These are phyloP conservation scores for Schizosaccharomyces octosporus DNA, from an alignment of 805 yeast species.

Conservation along the genomic window DNA sequence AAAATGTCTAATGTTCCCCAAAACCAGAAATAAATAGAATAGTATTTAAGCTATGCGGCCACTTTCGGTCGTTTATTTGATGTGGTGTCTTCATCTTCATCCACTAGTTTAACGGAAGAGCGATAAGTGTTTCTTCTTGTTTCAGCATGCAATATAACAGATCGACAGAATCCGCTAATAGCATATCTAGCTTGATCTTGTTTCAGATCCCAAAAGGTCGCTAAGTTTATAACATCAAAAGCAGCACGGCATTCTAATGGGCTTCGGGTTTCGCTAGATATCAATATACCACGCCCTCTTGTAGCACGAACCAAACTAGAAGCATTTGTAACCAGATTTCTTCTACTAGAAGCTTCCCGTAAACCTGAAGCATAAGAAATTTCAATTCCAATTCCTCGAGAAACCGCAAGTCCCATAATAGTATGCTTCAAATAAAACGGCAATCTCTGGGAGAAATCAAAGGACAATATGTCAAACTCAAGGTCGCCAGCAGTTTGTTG, in stretches of 20 bases:
- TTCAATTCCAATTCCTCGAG: slow-evolving; percentile 64
- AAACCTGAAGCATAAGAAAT: slow-evolving; percentile 34
- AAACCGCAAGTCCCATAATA: slow-evolving; percentile 57
- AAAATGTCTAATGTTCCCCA: too few species aligned
- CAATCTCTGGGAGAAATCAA: slow-evolving; percentile 37
- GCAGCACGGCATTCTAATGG: slow-evolving; percentile 35
- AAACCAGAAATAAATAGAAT: too few species aligned
- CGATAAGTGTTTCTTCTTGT: not conserved
- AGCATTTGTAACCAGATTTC: slow-evolving; percentile 44
- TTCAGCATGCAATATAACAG: not conserved
- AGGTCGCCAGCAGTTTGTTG: slow-evolving; percentile 47
- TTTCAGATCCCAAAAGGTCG: slow-evolving; percentile 46
- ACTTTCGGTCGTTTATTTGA: not conserved
- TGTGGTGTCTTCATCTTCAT: not conserved
- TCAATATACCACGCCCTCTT: slow-evolving; percentile 51
- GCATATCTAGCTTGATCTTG: not conserved
- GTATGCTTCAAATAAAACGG: slow-evolving; percentile 67
- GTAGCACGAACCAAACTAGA: slow-evolving; percentile 59
- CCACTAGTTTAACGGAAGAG: not conserved
- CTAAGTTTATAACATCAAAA: slow-evolving; percentile 40
- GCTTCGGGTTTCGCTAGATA: slow-evolving; percentile 47
- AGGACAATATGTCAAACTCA: slow-evolving; percentile 61
- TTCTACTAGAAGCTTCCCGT: slow-evolving; percentile 17
- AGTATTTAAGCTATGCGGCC: not conserved
- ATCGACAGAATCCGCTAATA: not conserved